These are phyloP conservation scores for Salvia miltiorrhiza DNA, from an alignment of 257 asterid genomes.

Conservation along the genomic window DNA sequence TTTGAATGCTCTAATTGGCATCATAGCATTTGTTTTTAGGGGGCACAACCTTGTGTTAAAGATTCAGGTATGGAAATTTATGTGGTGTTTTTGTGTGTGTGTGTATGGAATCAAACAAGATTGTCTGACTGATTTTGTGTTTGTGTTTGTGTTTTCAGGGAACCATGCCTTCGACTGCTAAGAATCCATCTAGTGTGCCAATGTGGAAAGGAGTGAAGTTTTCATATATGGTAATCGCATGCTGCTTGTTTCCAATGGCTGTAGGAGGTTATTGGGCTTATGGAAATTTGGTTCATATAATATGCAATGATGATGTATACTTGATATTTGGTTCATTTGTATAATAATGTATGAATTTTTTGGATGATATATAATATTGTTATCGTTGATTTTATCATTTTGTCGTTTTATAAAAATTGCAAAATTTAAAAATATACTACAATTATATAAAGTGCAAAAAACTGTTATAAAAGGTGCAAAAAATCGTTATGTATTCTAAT, in stretches of 20 bases:
- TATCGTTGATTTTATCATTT: too few relatives aligned
- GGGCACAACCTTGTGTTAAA: constrained; percentile 87
- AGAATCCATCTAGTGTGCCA: constrained; percentile 67
- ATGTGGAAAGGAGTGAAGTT: constrained; percentile 86
- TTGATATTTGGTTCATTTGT: too few relatives aligned
- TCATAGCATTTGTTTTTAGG: constrained; percentile 78
- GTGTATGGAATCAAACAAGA: neutral
- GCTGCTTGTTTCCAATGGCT: constrained; percentile 83
- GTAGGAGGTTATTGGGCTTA: constrained; percentile 90
- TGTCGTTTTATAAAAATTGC: too few relatives aligned
- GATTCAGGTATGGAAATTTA: constrained; percentile 54
- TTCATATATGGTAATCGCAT: constrained; percentile 58
- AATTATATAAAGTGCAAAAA: too few relatives aligned
- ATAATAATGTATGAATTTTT: too few relatives aligned
- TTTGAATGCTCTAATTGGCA: constrained; percentile 76
- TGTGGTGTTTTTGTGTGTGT: neutral
- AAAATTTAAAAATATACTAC: too few relatives aligned
- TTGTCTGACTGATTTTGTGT: neutral
- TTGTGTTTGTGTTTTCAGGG: constrained; percentile 46
- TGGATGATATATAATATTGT: too few relatives aligned
- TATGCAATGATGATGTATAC: too few relatives aligned
- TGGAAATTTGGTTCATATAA: constrained; percentile 51
- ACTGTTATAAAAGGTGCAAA: too few relatives aligned
- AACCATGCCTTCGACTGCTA: constrained; percentile 71
- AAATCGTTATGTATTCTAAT: too few relatives aligned